These are phyloP conservation scores for Sonneratia alba DNA, from an alignment of 345 rosid genomes.

Conservation along the genomic window DNA sequence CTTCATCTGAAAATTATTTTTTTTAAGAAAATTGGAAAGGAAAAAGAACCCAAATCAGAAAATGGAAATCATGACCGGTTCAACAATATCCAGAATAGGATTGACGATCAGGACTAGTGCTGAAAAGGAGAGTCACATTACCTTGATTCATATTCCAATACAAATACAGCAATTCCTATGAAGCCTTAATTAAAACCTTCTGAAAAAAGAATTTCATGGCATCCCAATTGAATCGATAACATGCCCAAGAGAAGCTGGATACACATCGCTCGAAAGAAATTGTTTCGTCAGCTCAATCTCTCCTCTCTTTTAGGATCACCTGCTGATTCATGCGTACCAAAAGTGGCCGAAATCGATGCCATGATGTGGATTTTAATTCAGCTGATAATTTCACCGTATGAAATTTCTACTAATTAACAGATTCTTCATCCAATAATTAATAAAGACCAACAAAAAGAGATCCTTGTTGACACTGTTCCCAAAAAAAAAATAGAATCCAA, in stretches of 20 bases:
- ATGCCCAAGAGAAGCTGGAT: not conserved
- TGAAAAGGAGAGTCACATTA: not conserved
- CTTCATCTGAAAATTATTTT: conserved; percentile 63
- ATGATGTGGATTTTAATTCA: not conserved
- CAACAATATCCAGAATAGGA: not conserved
- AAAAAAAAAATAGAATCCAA: not conserved
- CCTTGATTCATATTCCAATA: not conserved
- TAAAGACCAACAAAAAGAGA: not conserved
- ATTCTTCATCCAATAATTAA: not conserved
- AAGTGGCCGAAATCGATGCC: not conserved
- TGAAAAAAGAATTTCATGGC: not conserved
- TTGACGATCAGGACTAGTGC: not conserved
- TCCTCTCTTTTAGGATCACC: not conserved
- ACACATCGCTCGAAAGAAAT: not conserved
- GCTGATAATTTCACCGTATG: not conserved
- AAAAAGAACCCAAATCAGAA: not conserved
- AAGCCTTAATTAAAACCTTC: not conserved
- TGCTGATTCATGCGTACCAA: not conserved
- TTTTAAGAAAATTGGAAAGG: not conserved
- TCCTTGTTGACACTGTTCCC: not conserved
- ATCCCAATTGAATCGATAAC: not conserved
- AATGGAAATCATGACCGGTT: not conserved
- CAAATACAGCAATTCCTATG: not conserved
- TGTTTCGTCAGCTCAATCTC: not conserved
- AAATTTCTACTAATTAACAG: not conserved